Evolutionary conservation across 441 rosid species (phyloP), one percentile per base, ranked within the genome.

Genomic region (Melastoma candidum): DNA sequence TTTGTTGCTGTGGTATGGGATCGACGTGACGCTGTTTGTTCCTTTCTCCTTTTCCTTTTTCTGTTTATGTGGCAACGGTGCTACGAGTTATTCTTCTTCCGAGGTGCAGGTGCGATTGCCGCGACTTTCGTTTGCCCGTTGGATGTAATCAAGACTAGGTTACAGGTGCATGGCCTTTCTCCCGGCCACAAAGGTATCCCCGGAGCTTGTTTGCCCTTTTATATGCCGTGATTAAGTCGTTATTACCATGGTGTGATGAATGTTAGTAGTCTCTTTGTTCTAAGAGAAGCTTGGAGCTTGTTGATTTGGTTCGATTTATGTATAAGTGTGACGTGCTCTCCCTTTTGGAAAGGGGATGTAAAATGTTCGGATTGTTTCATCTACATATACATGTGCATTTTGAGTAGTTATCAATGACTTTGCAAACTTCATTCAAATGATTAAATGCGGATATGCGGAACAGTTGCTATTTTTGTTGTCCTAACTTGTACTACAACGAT

Each of bases 71-170:
- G 49, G 47, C 44, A 46, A 47, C 1, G 64, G 51, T 12, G 64
- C 51, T 32, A 27, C 17, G 52, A 56, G 32, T 44, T 22, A 3
- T 44, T 29, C 41, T 27, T 12, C 3, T 25, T 56, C 17, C 14
- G 12, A 25, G 48, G 11, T 62, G 64, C 68, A 92, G 98, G 98
- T 58, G 87, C 90, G 64, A 74, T 92, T 60, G 96, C 96, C 1
- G 98, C 98, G 41, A 85, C 96, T 48, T 83, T 87, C 27, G 73
- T 92, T 67, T 92, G 96, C 47, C 96, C 98, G 12, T 80, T 92
- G 72, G 98, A 92, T 79, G 98, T 92, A 72, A 84, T 92, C 82
- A 92, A 92, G 78, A 88, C 98, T 17, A 75, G 98, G 60, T 62
- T 92, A 53, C 98, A 92, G 61, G 98, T 92, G 11, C 84, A 83